Base-by-base conservation (phyloP, 805 yeast genomes). In the Pichia paraexigua region DNA sequence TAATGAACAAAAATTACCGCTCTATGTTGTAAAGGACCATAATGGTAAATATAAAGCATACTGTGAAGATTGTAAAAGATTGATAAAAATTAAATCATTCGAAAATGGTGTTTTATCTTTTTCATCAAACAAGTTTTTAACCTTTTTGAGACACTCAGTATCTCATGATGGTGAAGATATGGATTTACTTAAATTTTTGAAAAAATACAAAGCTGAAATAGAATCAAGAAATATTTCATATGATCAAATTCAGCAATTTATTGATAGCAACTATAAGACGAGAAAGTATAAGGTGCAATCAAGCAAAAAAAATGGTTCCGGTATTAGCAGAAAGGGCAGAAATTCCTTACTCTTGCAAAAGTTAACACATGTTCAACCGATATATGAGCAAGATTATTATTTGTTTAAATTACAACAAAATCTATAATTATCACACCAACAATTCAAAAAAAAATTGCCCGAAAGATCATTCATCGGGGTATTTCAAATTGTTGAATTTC, bases 111-210 rank as follows among this genome's bases (percentile, higher is more conserved):
- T 20, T 1, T n/a, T 10, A 17, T 35, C 39, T 35, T 17, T 11
- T 8, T 35, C 39, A 17, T 35, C 39, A 5, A 57, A 60, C 46
- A 59, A 58, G 53, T 56, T 64, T 41, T 52, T 66, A 10, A 63
- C 59, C 2, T 66, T 60, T 49, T 56, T 60, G 45, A 57, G 68
- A 41, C 70, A 66, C 53, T 59, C 58, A 54, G 52, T 63, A 44
- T 57, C 57, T 21, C 66, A 65, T 50, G 17, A 32, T 30, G 42
- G 27, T 28, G 53, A 47, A 25, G 21, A 47, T 35, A 2, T 35
- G 3, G 39, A 35, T 17, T 8, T 35, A n/a, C 10, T 35, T 35
- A 35, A 35, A 35, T 35, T 35, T n/a, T 7, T 35, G 11, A 35
- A 35, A 35, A 35, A 35, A 35, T n/a, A 35, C 20, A 35, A n/a